These are phyloP conservation scores for Primulina eburnea DNA, from an alignment of 257 asterid genomes.

Conservation along the genomic window DNA sequence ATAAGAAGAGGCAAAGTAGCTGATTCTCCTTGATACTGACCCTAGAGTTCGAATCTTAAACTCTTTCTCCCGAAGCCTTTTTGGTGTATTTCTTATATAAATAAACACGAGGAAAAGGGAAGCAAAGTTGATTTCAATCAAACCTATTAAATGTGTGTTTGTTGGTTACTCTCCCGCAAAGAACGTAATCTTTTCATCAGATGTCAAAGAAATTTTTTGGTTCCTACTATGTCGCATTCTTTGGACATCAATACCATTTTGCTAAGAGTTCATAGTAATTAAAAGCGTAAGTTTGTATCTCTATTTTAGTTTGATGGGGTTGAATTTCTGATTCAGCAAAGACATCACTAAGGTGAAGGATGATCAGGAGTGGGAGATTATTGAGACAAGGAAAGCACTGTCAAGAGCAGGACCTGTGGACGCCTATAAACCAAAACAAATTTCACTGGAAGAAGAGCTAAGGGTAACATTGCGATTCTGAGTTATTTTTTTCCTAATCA, in stretches of 20 bases:
- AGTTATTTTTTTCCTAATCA: background rate
- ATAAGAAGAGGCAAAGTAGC: no score
- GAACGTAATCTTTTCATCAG: background rate
- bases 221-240: background rate
- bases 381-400: constrained; percentile 73
- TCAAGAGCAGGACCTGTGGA: constrained; percentile 77
- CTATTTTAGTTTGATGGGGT: constrained; percentile 14
- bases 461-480: constrained; percentile 45
- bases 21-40: no score
- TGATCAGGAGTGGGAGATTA: constrained; percentile 92
- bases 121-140: background rate
- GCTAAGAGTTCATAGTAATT: background rate
- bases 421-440: constrained; percentile 77
- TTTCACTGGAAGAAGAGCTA: constrained; percentile 80
- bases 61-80: no score
- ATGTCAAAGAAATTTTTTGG: no score
- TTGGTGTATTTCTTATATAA: background rate
- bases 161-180: background rate
- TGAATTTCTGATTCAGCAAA: constrained; percentile 60
- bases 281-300: background rate
- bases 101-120: background rate
- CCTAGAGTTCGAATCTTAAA: background rate
- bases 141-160: background rate
- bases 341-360: constrained; percentile 89
- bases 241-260: background rate